Evolutionary conservation across 208 protist genomes (phyloP).

Genomic region (Herpetomonas samuelpessoai): DNA sequence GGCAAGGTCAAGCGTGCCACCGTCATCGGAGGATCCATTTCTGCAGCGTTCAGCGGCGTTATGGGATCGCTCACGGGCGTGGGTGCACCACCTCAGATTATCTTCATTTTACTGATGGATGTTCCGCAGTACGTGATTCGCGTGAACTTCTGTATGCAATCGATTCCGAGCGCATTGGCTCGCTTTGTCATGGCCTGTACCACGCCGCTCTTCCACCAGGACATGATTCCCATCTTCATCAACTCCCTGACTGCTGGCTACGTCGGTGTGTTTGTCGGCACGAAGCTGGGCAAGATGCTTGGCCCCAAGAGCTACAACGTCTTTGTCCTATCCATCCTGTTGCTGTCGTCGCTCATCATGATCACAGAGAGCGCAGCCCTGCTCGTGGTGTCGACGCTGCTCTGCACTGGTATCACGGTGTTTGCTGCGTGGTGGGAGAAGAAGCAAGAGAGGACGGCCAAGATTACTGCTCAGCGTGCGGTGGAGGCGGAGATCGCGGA

Average conservation of each 20-base stretch:
- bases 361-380: slow-evolving; percentile 23
- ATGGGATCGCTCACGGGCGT: slow-evolving; percentile 44
- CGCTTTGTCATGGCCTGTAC: slow-evolving; percentile 32
- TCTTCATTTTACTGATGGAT: slow-evolving; percentile 46
- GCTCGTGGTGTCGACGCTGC: slow-evolving; percentile 13
- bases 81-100: slow-evolving; percentile 32
- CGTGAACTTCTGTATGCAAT: slow-evolving; percentile 35
- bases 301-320: slow-evolving; percentile 34
- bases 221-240: slow-evolving; percentile 30
- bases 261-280: slow-evolving; percentile 24
- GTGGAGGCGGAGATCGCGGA: slow-evolving; percentile 20
- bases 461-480: slow-evolving; percentile 20
- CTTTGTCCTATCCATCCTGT: slow-evolving; percentile 32
- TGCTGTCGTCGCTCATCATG: slow-evolving; percentile 36
- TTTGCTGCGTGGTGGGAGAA: slow-evolving; percentile 22
- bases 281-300: slow-evolving; percentile 33
- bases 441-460: slow-evolving; percentile 12
- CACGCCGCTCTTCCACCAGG: slow-evolving; percentile 15
- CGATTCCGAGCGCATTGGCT: slow-evolving; percentile 25
- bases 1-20: slow-evolving; percentile 26
- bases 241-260: slow-evolving; percentile 25
- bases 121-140: slow-evolving; percentile 43
- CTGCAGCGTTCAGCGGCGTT: slow-evolving; percentile 21
- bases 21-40: slow-evolving; percentile 22
- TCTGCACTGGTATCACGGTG: slow-evolving; percentile 12